Percentiles rank a stretch among this genome's conserved stretches.
phyloP scores from a whole-genome alignment of 306 rosid species.

The Trichosanthes truncata region DNA sequence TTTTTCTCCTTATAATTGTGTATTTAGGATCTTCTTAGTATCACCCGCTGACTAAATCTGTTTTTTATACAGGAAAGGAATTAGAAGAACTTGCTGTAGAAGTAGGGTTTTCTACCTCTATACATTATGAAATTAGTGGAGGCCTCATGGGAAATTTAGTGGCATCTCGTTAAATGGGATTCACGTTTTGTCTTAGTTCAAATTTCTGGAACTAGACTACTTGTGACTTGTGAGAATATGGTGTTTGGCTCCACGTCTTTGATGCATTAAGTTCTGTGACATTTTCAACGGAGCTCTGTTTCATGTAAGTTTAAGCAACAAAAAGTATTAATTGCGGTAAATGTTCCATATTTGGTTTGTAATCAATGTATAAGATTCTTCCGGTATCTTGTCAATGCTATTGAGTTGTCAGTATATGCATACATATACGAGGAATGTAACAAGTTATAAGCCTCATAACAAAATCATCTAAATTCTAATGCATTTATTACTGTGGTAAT shows the following conservation, averaged over 20 bases:
- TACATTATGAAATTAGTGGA: conserved; percentile 71
- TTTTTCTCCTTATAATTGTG: background rate
- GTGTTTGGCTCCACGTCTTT: background rate
- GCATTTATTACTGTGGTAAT: background rate
- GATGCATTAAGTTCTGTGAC: background rate
- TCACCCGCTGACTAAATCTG: conserved; percentile 9
- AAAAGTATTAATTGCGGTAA: background rate
- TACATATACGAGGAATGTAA: background rate
- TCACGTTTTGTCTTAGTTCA: background rate
- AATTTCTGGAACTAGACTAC: background rate
- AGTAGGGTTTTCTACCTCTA: conserved; percentile 67
- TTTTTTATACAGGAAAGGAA: conserved; percentile 55
- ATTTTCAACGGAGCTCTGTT: background rate
- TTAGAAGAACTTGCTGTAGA: conserved; percentile 72
- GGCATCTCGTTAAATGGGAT: conserved; percentile 35
- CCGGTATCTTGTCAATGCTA: background rate
- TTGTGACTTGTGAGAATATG: background rate
- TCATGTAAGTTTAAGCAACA: background rate
- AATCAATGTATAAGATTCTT: background rate
- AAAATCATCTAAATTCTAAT: background rate
- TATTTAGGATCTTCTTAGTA: background rate
- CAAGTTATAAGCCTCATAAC: background rate
- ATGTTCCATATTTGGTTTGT: background rate
- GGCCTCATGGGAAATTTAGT: conserved; percentile 90
- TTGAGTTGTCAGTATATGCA: background rate